Base-by-base conservation (phyloP, 768 basidiomycete species). In the Xerocomus spinulosus region DNA sequence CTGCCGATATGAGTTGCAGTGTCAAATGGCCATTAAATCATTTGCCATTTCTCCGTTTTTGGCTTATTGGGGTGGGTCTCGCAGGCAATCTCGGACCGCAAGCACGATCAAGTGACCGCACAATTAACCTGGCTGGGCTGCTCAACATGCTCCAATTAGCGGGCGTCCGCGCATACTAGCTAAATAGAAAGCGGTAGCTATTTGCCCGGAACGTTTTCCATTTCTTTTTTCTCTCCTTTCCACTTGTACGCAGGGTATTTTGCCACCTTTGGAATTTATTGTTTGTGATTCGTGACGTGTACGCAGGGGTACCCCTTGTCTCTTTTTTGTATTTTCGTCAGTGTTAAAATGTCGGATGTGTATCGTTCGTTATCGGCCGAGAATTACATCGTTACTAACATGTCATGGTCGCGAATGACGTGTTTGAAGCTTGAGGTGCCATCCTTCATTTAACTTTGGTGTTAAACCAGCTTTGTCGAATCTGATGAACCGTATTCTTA, bases 11-110 rank as follows among this genome's bases (percentile, higher is more conserved):
- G 38, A 29, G 9, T 20, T 37, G 20, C 44, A 28, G 34, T 37
- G 29, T 18, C 9, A 14, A 15, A 36, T 25, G 56, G 49, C 34
- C 49, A 46, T 48, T 28, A 34, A 38, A 42, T 41, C 55, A 23
- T 47, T 48, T 39, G 40, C 34, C 55, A 30, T 43, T 34, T 49
- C 37, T 46, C 46, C 28, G 21, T 35, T 38, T 42, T 30, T 35
- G 30, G 37, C 37, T 23, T 28, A 28, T n/a, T n/a, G 26, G 26
- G 26, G 28, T 9, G 20, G 35, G 42, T 26, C 42, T 44, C 30
- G 28, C 39, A 42, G 47, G 44, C 26, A n/a, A 39, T 29, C 20
- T 40, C 37, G 44, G 37, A 18, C 29, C 21, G 6, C 7, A 2
- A 37, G n/a, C 38, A 46, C 41, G 17, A 45, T 38, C 46, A 25